Percentiles rank a stretch among this genome's conserved stretches.
Evolutionary conservation across 257 asterid species (phyloP).

Genomic region (Capsicum pubescens): DNA sequence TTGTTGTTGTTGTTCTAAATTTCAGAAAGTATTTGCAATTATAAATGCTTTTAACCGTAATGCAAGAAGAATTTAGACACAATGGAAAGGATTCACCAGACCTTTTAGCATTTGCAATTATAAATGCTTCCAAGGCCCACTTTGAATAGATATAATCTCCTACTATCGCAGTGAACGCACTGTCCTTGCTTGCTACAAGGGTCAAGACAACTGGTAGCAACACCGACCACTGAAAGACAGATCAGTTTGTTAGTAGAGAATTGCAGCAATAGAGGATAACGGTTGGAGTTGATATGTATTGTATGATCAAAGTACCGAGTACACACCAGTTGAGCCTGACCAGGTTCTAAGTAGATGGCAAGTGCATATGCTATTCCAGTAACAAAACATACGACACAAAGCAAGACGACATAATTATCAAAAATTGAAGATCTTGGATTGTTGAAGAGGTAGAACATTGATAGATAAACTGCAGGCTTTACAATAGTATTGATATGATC

Average conservation of each 20-base stretch:
- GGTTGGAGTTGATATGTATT: not conserved
- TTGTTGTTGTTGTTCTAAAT: not conserved
- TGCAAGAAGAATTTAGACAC: not conserved
- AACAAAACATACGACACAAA: slow-evolving; percentile 90
- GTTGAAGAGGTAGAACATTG: slow-evolving; percentile 99
- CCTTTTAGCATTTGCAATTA: slow-evolving; percentile 84
- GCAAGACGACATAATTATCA: slow-evolving; percentile 74
- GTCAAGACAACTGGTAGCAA: slow-evolving; percentile 90
- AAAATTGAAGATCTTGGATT: slow-evolving; percentile 84
- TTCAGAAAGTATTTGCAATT: not conserved
- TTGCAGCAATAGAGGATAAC: slow-evolving; percentile 4
- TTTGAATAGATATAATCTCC: slow-evolving; percentile 69
- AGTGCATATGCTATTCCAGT: slow-evolving; percentile 92
- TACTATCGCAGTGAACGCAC: slow-evolving; percentile 49
- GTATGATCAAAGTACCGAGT: slow-evolving; percentile 26
- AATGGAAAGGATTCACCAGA: slow-evolving; percentile 28
- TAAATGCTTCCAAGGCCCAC: slow-evolving; percentile 95
- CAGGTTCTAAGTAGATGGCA: slow-evolving; percentile 89
- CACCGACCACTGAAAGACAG: slow-evolving; percentile 70
- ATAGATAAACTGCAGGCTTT: slow-evolving; percentile 92
- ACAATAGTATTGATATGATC: slow-evolving; percentile 85
- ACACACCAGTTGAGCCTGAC: slow-evolving; percentile 90
- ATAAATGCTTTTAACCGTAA: not conserved
- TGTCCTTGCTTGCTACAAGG: slow-evolving; percentile 73
- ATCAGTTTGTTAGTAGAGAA: slow-evolving; percentile 18